These are phyloP conservation scores for Letharia lupina DNA, from an alignment of 495 filamentous ascomycete species.

Conservation along the genomic window DNA sequence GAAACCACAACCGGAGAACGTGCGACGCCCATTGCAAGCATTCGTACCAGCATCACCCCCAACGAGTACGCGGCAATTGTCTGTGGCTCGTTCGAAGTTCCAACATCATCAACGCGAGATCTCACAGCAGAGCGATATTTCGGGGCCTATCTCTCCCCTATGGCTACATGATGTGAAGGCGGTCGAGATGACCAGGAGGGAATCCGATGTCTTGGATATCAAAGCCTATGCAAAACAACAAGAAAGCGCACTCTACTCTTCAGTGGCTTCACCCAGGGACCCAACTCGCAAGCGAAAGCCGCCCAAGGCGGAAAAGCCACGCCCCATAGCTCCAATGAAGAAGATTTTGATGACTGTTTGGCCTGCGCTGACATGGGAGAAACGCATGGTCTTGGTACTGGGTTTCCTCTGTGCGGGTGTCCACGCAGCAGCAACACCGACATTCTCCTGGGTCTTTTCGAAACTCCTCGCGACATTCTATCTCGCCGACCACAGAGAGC, in stretches of 20 bases:
- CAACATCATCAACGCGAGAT: background rate
- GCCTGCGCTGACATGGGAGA: slow-evolving; percentile 48
- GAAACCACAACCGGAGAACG: background rate
- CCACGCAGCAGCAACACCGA: slow-evolving; percentile 62
- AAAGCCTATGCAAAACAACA: background rate
- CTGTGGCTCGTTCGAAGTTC: background rate
- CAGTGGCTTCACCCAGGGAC: background rate
- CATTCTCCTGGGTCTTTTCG: slow-evolving; percentile 72
- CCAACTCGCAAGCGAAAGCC: background rate
- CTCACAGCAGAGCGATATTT: background rate
- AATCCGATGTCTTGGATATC: background rate
- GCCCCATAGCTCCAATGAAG: slow-evolving; percentile 33
- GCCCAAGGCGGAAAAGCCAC: background rate
- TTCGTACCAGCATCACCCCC: background rate
- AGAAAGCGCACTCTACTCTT: background rate
- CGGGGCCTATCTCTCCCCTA: background rate
- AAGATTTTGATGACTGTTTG: slow-evolving; percentile 66
- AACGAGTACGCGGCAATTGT: background rate
- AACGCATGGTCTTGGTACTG: slow-evolving; percentile 48
- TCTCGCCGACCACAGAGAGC: slow-evolving; percentile 32
- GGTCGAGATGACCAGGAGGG: background rate
- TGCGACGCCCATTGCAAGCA: background rate
- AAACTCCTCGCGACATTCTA: slow-evolving; percentile 66
- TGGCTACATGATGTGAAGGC: background rate
- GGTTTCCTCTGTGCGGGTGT: slow-evolving; percentile 54